Base-by-base conservation (phyloP, 2,329 filamentous ascomycete species). In the Alternaria postmessia region DNA sequence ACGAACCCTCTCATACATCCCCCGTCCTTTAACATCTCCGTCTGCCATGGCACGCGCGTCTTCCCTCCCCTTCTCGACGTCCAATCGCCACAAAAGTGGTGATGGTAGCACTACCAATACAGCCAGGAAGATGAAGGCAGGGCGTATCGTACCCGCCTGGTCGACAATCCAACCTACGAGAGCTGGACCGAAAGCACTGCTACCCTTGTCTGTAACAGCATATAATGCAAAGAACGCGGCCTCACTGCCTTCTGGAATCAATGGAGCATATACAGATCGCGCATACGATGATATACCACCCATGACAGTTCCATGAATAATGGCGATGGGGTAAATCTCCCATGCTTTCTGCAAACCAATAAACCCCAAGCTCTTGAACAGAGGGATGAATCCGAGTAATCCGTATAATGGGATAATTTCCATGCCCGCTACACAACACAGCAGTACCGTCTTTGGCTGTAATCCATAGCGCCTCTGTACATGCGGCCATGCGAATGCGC, bases 181-280 rank as follows among this genome's bases (percentile, higher is more conserved):
- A 1, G 92, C 90, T 0, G 94, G 94, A 0, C 94, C 94, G 74
- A 97, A 94, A 2, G 96, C 86, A 73, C 91, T 95, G 20, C 91
- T 95, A 0, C 93, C 93, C 78, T 97, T 98, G 77, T 98, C 94
- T 1, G 94, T 97, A 61, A 97, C 96, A 41, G 94, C 94, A 75
- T 97, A 97, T 2, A 97, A 83, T 0, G 94, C 93, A 75, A 95
- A 97, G 73, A 98, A 97, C 0, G 94, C 93, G 0, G 94, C 93
- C 79, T 98, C 94, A 16, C 90, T 94, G 7, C 94, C 94, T 0
- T 93, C 92, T 0, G 94, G 94, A 52, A 98, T 95, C 57, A 97
- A 85, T 73, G 96, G 91, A 9, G 93, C 92, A 74, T 92, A 98
- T 16, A 97, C 86, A 42, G 92, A 93, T 20, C 94, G 90, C 73